Evolutionary conservation across 2,329 filamentous ascomycete genomes (phyloP), one percentile per base, ranked within the genome.

Genomic region (Penicillium sp.): DNA sequence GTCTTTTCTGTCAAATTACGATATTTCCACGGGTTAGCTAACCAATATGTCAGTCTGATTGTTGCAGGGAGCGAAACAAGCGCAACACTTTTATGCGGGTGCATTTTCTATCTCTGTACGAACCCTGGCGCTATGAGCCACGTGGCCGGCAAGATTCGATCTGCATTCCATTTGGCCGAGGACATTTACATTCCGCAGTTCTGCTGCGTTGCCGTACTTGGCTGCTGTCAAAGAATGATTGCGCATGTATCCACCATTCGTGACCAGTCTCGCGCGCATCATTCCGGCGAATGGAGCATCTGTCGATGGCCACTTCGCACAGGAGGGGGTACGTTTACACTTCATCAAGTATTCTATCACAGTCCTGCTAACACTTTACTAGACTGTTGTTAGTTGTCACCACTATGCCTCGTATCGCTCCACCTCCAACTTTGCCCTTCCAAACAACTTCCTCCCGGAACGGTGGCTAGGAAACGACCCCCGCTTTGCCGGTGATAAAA

Each of bases 201-300:
- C 74, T 0, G 56, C 62, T 2, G 26, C 57, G 8, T 68, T 84
- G 7, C 68, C 73, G 0, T 84, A 83, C 64, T 72, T 85, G 0
- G 74, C 76, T 5, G 83, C 82, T 4, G 78, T 77, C 58, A 76
- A 84, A 47, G 82, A 85, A 66, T 71, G 78, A 0, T 71, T 84
- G 59, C 78, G 83, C 17, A 71, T 83, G 55, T 78, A 78, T 4
- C 81, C 83, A 3, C 77, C 81, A 0, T 78, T 80, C 0, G 72
- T 75, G 1, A 71, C 72, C 10, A 68, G 62, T 24, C 63, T 72
- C 12, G 58, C 64, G 3, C 69, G 56, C 65, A 70, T 56, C 57
- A 75, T 56, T 58, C 81, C 50, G 65, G 70, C 57, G 64, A 44
- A 73, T 61, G 62, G 78, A 64, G 57, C 75, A 0, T 37, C 62